Base-by-base conservation (phyloP, 1,139 yeast species). In the Blastobotrys apis region DNA sequence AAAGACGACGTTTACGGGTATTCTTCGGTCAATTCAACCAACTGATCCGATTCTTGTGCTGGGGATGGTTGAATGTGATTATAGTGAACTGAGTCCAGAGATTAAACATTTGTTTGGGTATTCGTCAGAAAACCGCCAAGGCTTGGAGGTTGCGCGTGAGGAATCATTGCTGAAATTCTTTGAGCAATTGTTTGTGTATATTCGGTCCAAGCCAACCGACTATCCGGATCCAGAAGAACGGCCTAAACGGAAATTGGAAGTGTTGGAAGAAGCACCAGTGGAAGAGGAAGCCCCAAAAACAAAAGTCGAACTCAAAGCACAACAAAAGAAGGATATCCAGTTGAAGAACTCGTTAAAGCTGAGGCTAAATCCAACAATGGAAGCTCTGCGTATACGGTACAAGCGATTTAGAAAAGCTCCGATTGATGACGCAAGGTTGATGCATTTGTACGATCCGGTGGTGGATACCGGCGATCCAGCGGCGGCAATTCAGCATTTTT, bases 381-480 rank as follows among this genome's bases (percentile, higher is more conserved):
- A 92, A 52, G 69, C 86, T 32, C 83, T 92, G 66, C 88, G 90
- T 56, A 80, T 72, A 47, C 74, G 97, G 41, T 92, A 92, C 62
- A 87, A 87, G 58, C 73, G 95, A 48, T 94, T 92, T 69, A 83
- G 80, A 57, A 92, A 90, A 58, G 97, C 99, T 0, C 74, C 85
- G 0, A 78, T 92, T 49, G 97, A 90, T 49, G 96, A 88, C 51
- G 68, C 74, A 23, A 71, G 74, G 16, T 67, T 92, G 43, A 72
- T 78, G 27, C 95, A 88, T 63, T 69, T 92, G 43, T 90, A 90
- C 63, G 95, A 84, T 49, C 48, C 48, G 10, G 45, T 38, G 10
- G 37, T 34, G 1, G 42, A 38, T 6, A 33, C 42, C 6, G 44
- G 44, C 16, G 47, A 30, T 17, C 49, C 38, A 10, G 45, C 47